phyloP scores from a whole-genome alignment of 352 stramenopile genomes.

The Pythium biforme region DNA sequence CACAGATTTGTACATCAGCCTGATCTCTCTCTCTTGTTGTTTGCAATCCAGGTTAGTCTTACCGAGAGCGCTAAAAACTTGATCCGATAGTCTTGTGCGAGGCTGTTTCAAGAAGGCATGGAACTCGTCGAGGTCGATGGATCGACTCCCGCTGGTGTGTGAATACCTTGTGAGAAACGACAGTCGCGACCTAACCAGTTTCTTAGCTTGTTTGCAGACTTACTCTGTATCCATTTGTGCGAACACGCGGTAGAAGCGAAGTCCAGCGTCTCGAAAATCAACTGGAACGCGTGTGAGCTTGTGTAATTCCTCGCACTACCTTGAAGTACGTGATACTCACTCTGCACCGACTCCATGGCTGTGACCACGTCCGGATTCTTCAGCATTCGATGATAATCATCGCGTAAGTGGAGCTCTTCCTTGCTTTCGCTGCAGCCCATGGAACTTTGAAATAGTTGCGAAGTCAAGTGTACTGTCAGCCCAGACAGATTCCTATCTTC shows the following conservation, averaged over 20 bases:
- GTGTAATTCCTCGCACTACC: neutral
- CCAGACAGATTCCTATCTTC: no score
- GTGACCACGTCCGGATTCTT: constrained; percentile 38
- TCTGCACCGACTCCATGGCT: constrained; percentile 36
- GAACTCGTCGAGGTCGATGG: constrained; percentile 57
- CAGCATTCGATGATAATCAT: constrained; percentile 36
- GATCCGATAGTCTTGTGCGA: constrained; percentile 44
- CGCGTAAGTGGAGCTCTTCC: constrained; percentile 28
- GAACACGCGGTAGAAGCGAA: constrained; percentile 51
- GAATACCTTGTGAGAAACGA: neutral
- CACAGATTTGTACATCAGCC: neutral
- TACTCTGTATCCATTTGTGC: constrained; percentile 50
- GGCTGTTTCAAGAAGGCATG: constrained; percentile 40
- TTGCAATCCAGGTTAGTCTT: neutral
- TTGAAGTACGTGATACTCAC: neutral
- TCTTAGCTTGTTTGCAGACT: no score
- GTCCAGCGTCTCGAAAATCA: constrained; percentile 33
- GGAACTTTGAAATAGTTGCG: neutral
- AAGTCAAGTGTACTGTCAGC: no score
- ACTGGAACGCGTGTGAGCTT: constrained; percentile 23
- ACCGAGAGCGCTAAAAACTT: constrained; percentile 56
- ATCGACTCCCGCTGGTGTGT: constrained; percentile 41
- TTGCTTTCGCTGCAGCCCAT: constrained; percentile 54
- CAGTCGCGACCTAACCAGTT: no score
- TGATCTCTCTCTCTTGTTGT: neutral